Evolutionary conservation across 495 filamentous ascomycete genomes (phyloP).

Genomic region (Mycothermus thermophilus): DNA sequence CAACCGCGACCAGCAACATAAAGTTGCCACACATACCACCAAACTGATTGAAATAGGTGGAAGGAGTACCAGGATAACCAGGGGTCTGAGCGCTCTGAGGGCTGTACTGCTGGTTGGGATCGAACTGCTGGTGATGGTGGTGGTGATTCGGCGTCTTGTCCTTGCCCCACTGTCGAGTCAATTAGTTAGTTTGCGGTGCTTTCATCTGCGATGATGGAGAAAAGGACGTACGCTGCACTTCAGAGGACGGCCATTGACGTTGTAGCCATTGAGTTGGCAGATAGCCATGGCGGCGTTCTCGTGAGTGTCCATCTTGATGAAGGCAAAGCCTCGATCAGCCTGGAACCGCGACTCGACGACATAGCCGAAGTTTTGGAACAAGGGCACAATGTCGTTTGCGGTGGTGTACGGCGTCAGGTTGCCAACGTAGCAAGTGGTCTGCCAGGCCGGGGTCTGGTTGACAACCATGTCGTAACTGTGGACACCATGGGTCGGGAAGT

Average conservation of each 20-base stretch:
- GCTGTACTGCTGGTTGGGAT: constrained; percentile 66
- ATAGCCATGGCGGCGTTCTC: constrained; percentile 98
- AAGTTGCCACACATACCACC: constrained; percentile 41
- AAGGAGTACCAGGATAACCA: constrained; percentile 56
- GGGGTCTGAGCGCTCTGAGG: constrained; percentile 44
- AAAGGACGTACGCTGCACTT: constrained; percentile 72
- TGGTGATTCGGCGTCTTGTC: constrained; percentile 85
- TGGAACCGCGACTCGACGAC: constrained; percentile 96
- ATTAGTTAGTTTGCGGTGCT: too few relatives aligned
- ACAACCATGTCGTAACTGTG: constrained; percentile 98
- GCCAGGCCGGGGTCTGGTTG: constrained; percentile 93
- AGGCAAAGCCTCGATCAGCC: constrained; percentile 93
- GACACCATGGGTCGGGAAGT: constrained; percentile 92
- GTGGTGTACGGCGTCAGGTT: constrained; percentile 97
- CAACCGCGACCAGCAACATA: too few relatives aligned
- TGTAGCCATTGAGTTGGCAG: constrained; percentile 91
- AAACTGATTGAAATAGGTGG: constrained; percentile 90
- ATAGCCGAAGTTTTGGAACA: constrained; percentile 97
- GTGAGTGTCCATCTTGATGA: constrained; percentile 98
- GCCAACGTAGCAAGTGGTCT: constrained; percentile 96
- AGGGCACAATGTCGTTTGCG: constrained; percentile 83
- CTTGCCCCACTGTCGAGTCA: constrained; percentile 98
- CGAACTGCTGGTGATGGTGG: constrained; percentile 51
- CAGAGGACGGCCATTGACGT: constrained; percentile 90
- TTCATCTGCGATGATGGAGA: too few relatives aligned